Evolutionary conservation across 2,329 filamentous ascomycete genomes (phyloP).

Genomic region (Phialocephala subalpina): DNA sequence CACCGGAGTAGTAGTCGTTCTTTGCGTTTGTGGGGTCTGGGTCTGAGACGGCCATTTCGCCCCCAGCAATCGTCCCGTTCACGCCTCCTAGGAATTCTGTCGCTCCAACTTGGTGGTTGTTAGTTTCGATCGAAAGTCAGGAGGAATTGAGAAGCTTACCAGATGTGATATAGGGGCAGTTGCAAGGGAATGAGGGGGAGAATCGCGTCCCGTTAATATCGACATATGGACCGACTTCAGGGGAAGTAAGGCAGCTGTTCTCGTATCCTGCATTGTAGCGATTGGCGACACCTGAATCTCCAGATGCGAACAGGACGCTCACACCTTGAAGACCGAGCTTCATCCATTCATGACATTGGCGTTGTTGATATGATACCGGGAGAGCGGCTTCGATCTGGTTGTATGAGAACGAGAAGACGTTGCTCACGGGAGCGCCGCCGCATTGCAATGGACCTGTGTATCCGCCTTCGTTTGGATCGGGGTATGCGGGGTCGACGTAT

Average conservation of each 20-base stretch:
- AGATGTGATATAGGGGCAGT: conserved; percentile 72
- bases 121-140: neutral
- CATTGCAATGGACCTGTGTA: conserved; percentile 42
- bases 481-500: conserved; percentile 51
- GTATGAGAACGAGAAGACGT: conserved; percentile 42
- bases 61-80: conserved; percentile 53
- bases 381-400: conserved; percentile 28
- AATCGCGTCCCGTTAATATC: conserved; percentile 30
- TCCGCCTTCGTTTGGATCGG: conserved; percentile 46
- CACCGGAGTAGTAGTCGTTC: conserved; percentile 51
- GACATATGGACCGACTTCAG: conserved; percentile 25
- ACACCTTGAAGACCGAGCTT: conserved; percentile 22
- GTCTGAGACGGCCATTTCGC: conserved; percentile 46
- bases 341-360: conserved; percentile 20
- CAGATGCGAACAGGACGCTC: conserved; percentile 22
- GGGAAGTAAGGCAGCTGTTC: conserved; percentile 28
- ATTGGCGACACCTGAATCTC: conserved; percentile 27
- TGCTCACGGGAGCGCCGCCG: conserved; percentile 54
- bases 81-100: conserved; percentile 21
- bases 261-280: conserved; percentile 25
- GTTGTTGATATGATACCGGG: neutral
- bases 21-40: conserved; percentile 34
- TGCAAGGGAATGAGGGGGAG: conserved; percentile 65
- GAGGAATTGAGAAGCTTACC: conserved; percentile 54
- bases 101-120: conserved; percentile 26